These are phyloP conservation scores for Deinandra increscens DNA, from an alignment of 129 eudicot species.

Conservation along the genomic window DNA sequence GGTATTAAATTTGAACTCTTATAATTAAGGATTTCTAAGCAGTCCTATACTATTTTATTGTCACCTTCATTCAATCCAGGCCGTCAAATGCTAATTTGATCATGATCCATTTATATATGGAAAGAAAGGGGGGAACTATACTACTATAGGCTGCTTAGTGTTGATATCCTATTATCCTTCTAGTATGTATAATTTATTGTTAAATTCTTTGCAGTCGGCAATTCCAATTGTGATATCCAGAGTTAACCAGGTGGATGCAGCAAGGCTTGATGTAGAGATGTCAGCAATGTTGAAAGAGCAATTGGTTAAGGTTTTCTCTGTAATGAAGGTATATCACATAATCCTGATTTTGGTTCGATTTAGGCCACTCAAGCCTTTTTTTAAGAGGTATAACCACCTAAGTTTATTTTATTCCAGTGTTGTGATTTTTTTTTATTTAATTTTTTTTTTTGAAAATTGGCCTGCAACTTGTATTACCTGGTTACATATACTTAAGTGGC, in stretches of 20 bases:
- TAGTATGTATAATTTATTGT: neutral
- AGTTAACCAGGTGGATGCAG: slow-evolving; percentile 95
- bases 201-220: slow-evolving; percentile 39
- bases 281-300: slow-evolving; percentile 98
- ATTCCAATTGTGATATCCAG: slow-evolving; percentile 77
- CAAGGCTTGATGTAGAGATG: slow-evolving; percentile 86
- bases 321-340: slow-evolving; percentile 74
- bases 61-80: neutral
- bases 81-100: neutral
- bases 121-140: neutral
- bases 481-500: neutral
- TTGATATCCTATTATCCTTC: neutral
- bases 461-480: neutral
- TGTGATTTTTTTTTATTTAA: neutral
- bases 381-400: neutral
- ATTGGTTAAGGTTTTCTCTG: slow-evolving; percentile 75
- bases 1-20: neutral
- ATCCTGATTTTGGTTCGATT: slow-evolving; percentile 15
- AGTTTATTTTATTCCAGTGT: neutral
- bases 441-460: neutral
- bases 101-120: neutral
- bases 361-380: neutral
- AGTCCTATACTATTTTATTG: neutral
- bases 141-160: too few species aligned
- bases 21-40: neutral